A percentile compares a stretch with the other conserved stretches of the same genome.
Conservation (phyloP, 169 alveolate genomes). For the Plasmodium vinckei region DNA sequence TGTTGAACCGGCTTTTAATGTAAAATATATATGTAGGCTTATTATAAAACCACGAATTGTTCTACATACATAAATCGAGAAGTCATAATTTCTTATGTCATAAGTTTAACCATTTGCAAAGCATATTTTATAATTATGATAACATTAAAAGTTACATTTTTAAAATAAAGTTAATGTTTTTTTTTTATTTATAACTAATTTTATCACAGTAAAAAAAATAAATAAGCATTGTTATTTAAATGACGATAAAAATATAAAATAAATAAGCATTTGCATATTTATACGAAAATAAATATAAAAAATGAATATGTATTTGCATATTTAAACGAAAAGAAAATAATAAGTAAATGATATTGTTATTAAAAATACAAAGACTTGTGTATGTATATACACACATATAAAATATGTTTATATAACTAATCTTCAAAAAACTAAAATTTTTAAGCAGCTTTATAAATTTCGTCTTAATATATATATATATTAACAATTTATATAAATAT, state of each 20-base stretch:
- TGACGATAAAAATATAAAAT: neutral
- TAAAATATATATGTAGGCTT: too few species aligned
- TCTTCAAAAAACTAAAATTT: neutral
- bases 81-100: too few species aligned
- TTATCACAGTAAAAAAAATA: slow-evolving; percentile 28
- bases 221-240: too few species aligned
- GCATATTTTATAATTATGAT: neutral
- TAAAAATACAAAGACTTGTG: neutral
- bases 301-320: slow-evolving; percentile 5
- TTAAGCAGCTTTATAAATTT: neutral
- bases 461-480: neutral
- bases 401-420: neutral
- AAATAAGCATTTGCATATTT: slow-evolving; percentile 10
- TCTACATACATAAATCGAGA: too few species aligned
- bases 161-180: neutral
- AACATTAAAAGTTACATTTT: slow-evolving; percentile 11
- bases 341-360: too few species aligned
- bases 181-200: slow-evolving; percentile 42
- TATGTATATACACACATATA: neutral
- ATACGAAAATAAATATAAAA: neutral
- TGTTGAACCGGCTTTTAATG: too few species aligned
- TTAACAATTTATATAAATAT: neutral
- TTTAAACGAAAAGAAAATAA: slow-evolving; percentile 4
- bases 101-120: too few species aligned
- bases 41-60: too few species aligned